Evolutionary conservation across 768 basidiomycete genomes (phyloP).

Genomic region (Termitomyces sp.): DNA sequence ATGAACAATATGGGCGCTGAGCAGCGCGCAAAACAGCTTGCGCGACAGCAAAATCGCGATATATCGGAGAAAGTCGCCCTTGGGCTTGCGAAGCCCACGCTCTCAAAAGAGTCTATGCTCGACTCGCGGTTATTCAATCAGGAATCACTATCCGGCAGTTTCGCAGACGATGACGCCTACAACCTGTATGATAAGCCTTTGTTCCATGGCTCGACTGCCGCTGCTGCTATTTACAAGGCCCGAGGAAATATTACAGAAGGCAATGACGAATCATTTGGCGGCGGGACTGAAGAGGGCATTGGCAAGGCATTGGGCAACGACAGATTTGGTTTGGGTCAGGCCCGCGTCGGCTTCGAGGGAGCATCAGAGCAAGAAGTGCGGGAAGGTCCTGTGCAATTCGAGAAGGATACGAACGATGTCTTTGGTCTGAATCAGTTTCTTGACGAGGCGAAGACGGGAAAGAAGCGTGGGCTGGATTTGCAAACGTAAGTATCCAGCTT

Average conservation of each 20-base stretch:
- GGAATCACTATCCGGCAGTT: conserved; percentile 74
- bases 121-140: conserved; percentile 98
- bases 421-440: conserved; percentile 96
- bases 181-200: conserved; percentile 91
- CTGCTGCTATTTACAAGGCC: conserved; percentile 99
- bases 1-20: conserved; percentile 99
- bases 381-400: conserved; percentile 97
- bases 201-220: conserved; percentile 94
- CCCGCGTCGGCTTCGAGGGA: conserved; percentile 86
- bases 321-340: conserved; percentile 85
- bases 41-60: conserved; percentile 95
- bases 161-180: conserved; percentile 93
- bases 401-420: conserved; percentile 96
- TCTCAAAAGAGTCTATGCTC: conserved; percentile 95
- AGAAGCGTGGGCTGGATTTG: conserved; percentile 82
- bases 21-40: conserved; percentile 92
- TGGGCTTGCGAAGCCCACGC: conserved; percentile 93
- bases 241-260: conserved; percentile 80
- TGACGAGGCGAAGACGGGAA: conserved; percentile 95
- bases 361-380: conserved; percentile 78
- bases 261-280: conserved; percentile 89
- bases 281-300: conserved; percentile 95
- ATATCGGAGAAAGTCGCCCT: conserved; percentile 99
- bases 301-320: conserved; percentile 88
- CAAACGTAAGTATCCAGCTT: conserved; percentile 47